phyloP scores from a whole-genome alignment of 2,329 filamentous ascomycete genomes.

The Fusarium odoratissimum region DNA sequence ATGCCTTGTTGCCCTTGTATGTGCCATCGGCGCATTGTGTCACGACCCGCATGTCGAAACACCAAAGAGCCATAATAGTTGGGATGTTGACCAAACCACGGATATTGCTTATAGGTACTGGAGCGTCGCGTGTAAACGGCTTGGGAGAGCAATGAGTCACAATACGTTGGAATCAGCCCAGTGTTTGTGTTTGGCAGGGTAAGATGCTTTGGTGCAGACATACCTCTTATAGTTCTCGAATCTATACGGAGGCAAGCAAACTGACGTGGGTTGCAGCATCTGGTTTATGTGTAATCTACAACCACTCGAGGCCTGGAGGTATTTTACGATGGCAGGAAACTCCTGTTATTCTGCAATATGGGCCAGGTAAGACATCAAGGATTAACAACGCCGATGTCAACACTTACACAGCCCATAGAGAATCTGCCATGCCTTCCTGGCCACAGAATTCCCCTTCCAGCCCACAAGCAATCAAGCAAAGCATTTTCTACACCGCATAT shows the following conservation, averaged over 20 bases:
- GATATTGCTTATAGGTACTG: background rate
- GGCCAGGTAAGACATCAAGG: background rate
- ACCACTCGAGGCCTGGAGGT: background rate
- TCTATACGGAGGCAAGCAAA: fast-evolving
- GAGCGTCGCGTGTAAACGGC: background rate
- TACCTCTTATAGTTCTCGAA: background rate
- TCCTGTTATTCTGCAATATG: background rate
- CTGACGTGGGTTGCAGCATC: background rate
- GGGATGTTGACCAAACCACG: background rate
- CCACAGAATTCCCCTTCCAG: background rate
- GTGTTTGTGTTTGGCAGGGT: background rate
- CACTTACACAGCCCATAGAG: background rate
- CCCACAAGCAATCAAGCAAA: background rate
- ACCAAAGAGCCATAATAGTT: background rate
- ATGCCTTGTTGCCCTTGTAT: background rate
- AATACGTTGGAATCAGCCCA: background rate
- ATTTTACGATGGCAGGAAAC: background rate
- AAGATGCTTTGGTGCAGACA: background rate
- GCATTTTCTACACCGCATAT: background rate
- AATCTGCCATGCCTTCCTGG: background rate
- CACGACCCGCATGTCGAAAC: background rate
- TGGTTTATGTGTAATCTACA: background rate
- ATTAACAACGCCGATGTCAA: background rate
- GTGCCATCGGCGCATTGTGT: background rate
- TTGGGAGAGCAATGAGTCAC: background rate